A percentile compares a stretch with the other conserved stretches of the same genome.
These are phyloP conservation scores for Phylloporus sp. DNA, from an alignment of 1,284 basidiomycete genomes.

Conservation along the genomic window DNA sequence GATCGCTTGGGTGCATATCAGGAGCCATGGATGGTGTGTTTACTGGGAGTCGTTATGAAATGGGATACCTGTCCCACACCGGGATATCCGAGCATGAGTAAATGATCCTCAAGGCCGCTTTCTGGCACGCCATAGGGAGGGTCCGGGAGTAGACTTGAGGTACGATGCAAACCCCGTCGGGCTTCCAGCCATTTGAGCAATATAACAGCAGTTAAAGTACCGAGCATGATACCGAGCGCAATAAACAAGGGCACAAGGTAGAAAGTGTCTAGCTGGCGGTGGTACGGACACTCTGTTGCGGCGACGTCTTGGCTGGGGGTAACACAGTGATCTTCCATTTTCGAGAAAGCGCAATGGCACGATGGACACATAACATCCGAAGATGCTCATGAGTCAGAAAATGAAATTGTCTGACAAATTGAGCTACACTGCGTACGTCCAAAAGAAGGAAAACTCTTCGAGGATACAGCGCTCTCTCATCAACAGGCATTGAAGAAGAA, in stretches of 20 bases:
- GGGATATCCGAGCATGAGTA: slow-evolving; percentile 15
- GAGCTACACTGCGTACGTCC: no score
- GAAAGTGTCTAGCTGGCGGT: slow-evolving; percentile 35
- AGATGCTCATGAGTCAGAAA: no score
- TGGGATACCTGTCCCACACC: slow-evolving; percentile 33
- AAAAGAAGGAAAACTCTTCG: no score
- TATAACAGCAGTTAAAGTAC: slow-evolving; percentile 31
- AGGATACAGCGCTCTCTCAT: no score
- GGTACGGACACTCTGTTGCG: slow-evolving; percentile 26
- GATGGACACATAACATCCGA: no score
- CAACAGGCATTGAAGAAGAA: no score
- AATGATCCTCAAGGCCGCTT: slow-evolving; percentile 19
- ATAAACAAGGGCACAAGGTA: slow-evolving; percentile 48
- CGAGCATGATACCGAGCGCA: slow-evolving; percentile 40
- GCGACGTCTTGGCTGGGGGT: slow-evolving; percentile 39
- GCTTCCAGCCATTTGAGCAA: slow-evolving; percentile 27
- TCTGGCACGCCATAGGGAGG: slow-evolving; percentile 42
- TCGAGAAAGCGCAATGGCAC: no score
- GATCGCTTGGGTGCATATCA: slow-evolving; percentile 20
- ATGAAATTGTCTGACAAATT: no score
- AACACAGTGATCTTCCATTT: slow-evolving; percentile 40
- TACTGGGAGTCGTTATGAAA: slow-evolving; percentile 39
- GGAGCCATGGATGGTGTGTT: slow-evolving; percentile 38
- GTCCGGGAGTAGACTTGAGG: slow-evolving; percentile 38
- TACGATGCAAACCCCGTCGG: slow-evolving; percentile 6